A percentile compares a stretch with the other conserved stretches of the same genome.
Conservation (phyloP, 2,329 filamentous ascomycete genomes). For the Fusarium mundagurra region DNA sequence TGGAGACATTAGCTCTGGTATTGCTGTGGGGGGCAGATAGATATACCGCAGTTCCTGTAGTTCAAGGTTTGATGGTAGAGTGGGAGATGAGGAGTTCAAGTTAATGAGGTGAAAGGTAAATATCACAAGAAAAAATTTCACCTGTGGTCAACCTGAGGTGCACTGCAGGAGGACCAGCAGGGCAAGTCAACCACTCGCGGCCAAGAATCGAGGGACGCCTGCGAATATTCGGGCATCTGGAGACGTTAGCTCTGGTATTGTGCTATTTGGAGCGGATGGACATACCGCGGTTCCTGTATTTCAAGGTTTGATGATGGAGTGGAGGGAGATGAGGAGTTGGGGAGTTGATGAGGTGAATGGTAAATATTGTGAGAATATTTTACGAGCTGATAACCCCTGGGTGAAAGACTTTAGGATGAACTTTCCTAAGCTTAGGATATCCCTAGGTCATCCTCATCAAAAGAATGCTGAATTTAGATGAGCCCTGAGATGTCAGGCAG, state of each 20-base stretch:
- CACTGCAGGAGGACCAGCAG: no score
- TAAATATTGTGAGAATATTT: background rate
- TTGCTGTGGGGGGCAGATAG: background rate
- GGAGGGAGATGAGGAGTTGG: background rate
- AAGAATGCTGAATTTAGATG: background rate
- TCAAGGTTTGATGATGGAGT: background rate
- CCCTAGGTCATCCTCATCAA: background rate
- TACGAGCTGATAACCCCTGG: background rate
- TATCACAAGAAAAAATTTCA: no score
- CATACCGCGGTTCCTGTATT: background rate
- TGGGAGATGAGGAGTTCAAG: background rate
- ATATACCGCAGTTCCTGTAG: background rate
- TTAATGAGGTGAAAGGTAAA: no score
- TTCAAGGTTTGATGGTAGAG: no score
- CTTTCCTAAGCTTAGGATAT: background rate
- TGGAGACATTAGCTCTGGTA: background rate
- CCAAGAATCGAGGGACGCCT: no score
- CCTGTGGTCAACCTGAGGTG: no score
- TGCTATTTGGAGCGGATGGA: background rate
- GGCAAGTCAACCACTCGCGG: no score
- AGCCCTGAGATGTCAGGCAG: background rate
- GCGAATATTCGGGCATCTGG: background rate
- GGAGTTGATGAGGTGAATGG: background rate
- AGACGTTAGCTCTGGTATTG: background rate
- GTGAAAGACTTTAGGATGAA: background rate